Base-by-base conservation (phyloP, 805 yeast genomes). In the Sugiyamaella chiloensis region DNA sequence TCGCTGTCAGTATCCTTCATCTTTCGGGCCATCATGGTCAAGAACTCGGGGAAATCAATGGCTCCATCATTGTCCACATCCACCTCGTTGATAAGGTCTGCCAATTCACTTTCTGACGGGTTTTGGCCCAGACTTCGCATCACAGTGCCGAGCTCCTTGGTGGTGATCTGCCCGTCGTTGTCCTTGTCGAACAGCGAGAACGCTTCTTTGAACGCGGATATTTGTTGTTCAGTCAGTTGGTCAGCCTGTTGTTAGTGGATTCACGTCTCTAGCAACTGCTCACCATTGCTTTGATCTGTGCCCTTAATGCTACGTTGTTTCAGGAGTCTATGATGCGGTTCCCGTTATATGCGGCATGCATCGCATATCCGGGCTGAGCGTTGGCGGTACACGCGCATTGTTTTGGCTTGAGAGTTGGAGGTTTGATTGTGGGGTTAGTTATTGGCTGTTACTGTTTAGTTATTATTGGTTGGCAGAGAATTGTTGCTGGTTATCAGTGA, bases 101-200 rank as follows among this genome's bases (percentile, higher is more conserved):
- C 86, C 61, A 93, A 84, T 69, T 93, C 99, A 56, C 89, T 82
- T 69, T 93, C 98, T 43, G 95, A 83, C 30, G 99, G 99, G 62
- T 91, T 91, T 69, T 89, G 93, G 44, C 99, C 99, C 63, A 93
- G 76, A n/a, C 97, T 87, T 72, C 99, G 85, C 99, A 93, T 93
- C 45, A 93, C 99, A 3, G 96, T 89, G 56, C 98, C 97, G 58
- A 93, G 77, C 71, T 93, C 99, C 63, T 87, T 80, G 59, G 96
- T 87, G 50, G 96, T 88, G 73, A 93, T 93, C 64, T 88, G 87
- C 41, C 66, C 99, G 69, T 90, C 97, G 63, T 90, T 85, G 67
- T 93, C 96, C 68, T 89, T 89, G 75, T 93, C 99, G 60, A 93
- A 93, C 56, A 93, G 79, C 52, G 97, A 88, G 67, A 93, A 93